Conservation (phyloP, 1,139 yeast species). For the Hemisphaericaspora subhashii region DNA sequence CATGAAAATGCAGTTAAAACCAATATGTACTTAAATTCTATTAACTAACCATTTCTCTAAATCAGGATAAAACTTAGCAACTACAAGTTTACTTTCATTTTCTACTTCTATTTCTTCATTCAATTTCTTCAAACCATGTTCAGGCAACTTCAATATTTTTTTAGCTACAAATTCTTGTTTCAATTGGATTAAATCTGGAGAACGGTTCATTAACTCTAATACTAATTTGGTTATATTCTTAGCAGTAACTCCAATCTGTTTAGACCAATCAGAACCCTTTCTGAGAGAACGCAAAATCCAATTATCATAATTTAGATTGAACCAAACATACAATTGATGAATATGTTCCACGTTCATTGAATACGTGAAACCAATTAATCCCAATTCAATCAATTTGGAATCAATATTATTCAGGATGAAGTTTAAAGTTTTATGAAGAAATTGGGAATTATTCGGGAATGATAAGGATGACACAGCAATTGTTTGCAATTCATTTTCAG, state of each 20-base stretch:
- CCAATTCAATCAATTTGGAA: slow-evolving; percentile 52
- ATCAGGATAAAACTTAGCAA: slow-evolving; percentile 9
- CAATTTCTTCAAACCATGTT: slow-evolving; percentile 32
- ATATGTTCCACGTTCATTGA: slow-evolving; percentile 15
- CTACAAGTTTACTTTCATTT: slow-evolving; percentile 19
- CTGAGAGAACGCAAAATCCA: slow-evolving; percentile 49
- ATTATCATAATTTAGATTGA: slow-evolving; percentile 45
- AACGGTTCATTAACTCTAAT: slow-evolving; percentile 41
- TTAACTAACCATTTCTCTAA: slow-evolving; percentile 2
- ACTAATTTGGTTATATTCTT: slow-evolving; percentile 42
- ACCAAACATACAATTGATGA: slow-evolving; percentile 54
- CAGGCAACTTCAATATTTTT: slow-evolving; percentile 31
- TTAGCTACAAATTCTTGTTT: slow-evolving; percentile 29
- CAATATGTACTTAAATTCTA: background rate
- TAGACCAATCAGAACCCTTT: slow-evolving; percentile 45
- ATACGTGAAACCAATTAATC: slow-evolving; percentile 47
- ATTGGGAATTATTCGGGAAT: slow-evolving; percentile 43
- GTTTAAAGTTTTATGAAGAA: slow-evolving; percentile 53
- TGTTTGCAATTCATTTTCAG: slow-evolving; percentile 45
- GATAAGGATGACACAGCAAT: slow-evolving; percentile 56
- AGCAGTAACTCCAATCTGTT: slow-evolving; percentile 40
- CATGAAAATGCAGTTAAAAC: background rate
- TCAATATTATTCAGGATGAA: slow-evolving; percentile 57
- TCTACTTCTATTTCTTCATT: slow-evolving; percentile 20
- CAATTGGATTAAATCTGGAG: slow-evolving; percentile 24